Conservation (phyloP, 805 yeast genomes). For the Kazachstania kunashirensis region DNA sequence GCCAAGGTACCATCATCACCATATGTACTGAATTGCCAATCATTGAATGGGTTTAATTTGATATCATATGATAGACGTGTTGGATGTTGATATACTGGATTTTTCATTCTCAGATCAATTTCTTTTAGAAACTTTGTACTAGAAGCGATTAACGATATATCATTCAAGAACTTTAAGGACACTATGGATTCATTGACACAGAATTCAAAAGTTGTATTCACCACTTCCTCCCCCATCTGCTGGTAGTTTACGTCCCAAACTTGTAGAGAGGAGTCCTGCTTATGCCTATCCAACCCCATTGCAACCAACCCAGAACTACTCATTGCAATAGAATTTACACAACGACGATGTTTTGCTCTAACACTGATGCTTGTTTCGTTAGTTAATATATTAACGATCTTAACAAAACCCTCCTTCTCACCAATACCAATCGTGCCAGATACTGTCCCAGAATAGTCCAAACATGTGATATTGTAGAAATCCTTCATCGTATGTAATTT, state of each 20-base stretch:
- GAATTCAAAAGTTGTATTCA: slow-evolving; percentile 47
- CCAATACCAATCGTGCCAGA: slow-evolving; percentile 66
- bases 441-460: slow-evolving; percentile 46
- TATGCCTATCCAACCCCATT: slow-evolving; percentile 67
- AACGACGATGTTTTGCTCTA: slow-evolving; percentile 56
- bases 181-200: slow-evolving; percentile 67
- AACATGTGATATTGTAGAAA: slow-evolving; percentile 58
- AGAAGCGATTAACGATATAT: slow-evolving; percentile 57
- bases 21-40: slow-evolving; percentile 58
- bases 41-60: slow-evolving; percentile 57
- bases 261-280: slow-evolving; percentile 66
- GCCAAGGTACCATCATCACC: slow-evolving; percentile 80
- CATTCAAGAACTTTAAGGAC: slow-evolving; percentile 58
- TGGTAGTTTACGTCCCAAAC: slow-evolving; percentile 71
- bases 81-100: slow-evolving; percentile 63
- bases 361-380: slow-evolving; percentile 21
- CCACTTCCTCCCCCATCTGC: slow-evolving; percentile 40
- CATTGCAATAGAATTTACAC: slow-evolving; percentile 68
- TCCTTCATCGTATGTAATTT: slow-evolving; percentile 49
- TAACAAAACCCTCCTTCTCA: slow-evolving; percentile 56
- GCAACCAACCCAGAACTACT: slow-evolving; percentile 58
- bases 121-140: slow-evolving; percentile 70
- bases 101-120: slow-evolving; percentile 57
- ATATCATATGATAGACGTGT: slow-evolving; percentile 65
- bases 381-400: slow-evolving; percentile 48